Evolutionary conservation across 176 grass and related monocot species (phyloP).

Genomic region (Zoysia japonica): DNA sequence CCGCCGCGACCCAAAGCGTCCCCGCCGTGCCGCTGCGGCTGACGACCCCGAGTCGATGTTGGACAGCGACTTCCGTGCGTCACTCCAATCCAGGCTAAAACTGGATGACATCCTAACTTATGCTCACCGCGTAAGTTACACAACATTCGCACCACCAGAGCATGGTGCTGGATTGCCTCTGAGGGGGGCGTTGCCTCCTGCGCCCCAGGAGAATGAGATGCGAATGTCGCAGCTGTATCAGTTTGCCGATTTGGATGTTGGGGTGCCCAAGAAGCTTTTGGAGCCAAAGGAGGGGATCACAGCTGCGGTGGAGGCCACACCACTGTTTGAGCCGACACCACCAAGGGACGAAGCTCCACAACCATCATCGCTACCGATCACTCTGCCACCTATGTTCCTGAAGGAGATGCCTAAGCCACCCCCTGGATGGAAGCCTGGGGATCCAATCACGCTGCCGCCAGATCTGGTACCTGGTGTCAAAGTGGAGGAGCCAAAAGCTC

Average conservation of each 20-base stretch:
- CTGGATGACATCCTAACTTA: conserved; percentile 76
- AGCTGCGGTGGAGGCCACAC: conserved; percentile 33
- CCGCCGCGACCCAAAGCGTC: conserved; percentile 61
- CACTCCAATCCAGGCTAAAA: conserved; percentile 74
- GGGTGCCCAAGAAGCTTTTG: conserved; percentile 65
- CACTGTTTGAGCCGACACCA: conserved; percentile 59
- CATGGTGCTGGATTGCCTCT: conserved; percentile 89
- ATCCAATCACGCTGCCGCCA: conserved; percentile 60
- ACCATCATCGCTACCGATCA: conserved; percentile 57
- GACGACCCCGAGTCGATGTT: conserved; percentile 32
- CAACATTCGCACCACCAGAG: conserved; percentile 93
- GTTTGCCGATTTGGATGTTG: conserved; percentile 82
- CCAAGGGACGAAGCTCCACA: conserved; percentile 49
- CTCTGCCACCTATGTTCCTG: conserved; percentile 54
- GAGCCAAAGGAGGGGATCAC: conserved; percentile 61
- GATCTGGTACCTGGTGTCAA: conserved; percentile 54
- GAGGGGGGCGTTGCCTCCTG: conserved; percentile 70
- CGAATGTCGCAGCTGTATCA: conserved; percentile 79
- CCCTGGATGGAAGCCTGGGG: conserved; percentile 92
- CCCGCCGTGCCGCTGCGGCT: conserved; percentile 25
- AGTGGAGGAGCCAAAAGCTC: conserved; percentile 49
- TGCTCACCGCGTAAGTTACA: conserved; percentile 89
- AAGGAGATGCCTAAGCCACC: conserved; percentile 64
- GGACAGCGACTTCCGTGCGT: conserved; percentile 42
- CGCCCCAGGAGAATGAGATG: conserved; percentile 91